Percentiles rank a stretch among this genome's conserved stretches.
Conservation (phyloP, 108 stramenopile genomes). For the Fistulifera pelliculosa region DNA sequence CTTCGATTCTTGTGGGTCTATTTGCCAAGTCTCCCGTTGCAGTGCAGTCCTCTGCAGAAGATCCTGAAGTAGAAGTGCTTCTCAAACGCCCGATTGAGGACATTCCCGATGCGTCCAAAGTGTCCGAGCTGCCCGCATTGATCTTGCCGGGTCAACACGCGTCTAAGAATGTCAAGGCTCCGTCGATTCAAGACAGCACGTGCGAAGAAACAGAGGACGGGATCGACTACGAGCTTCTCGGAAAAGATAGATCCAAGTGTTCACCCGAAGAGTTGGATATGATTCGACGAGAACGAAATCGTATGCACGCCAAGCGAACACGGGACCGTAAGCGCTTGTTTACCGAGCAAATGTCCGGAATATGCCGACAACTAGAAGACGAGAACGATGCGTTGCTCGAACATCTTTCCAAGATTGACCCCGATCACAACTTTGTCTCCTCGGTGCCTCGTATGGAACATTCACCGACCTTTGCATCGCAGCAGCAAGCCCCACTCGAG, state of each 20-base stretch:
- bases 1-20: constrained; percentile 71
- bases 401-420: constrained; percentile 28
- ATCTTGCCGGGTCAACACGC: constrained; percentile 69
- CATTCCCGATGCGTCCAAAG: constrained; percentile 68
- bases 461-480: constrained; percentile 5
- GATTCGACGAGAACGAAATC: constrained; percentile 79
- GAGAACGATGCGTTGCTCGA: constrained; percentile 54
- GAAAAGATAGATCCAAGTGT: constrained; percentile 71
- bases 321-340: constrained; percentile 76
- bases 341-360: constrained; percentile 79
- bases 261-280: constrained; percentile 74
- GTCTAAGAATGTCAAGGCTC: constrained; percentile 36
- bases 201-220: constrained; percentile 41
- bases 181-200: constrained; percentile 5
- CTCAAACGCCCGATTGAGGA: constrained; percentile 48
- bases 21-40: constrained; percentile 27
- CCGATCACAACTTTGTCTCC: constrained; percentile 9
- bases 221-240: constrained; percentile 75
- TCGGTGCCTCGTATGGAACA: constrained; percentile 9
- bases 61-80: constrained; percentile 55
- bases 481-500: constrained; percentile 10
- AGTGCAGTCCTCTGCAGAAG: constrained; percentile 14
- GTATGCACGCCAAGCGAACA: constrained; percentile 89
- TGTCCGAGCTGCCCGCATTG: constrained; percentile 59
- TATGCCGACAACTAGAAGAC: constrained; percentile 59